Conservation (phyloP, 2,329 filamentous ascomycete species). For the Calonectria leucothoes region DNA sequence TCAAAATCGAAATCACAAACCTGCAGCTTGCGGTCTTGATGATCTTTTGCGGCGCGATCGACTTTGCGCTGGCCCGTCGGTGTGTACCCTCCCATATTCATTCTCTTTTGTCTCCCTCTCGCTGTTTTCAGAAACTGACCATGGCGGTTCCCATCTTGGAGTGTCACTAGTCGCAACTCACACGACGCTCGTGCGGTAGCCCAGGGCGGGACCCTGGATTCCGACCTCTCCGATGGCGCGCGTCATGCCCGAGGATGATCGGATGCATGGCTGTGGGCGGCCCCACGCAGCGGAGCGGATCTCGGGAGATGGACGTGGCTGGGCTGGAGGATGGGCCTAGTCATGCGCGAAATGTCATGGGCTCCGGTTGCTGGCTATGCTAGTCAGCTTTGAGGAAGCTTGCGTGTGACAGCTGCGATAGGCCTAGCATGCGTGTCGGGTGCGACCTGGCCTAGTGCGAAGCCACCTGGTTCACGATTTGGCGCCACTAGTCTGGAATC, state of each 20-base stretch:
- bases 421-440: neutral
- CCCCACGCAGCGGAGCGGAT: neutral
- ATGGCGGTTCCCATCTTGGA: too few relatives aligned
- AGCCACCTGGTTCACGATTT: neutral
- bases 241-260: neutral
- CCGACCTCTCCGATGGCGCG: neutral
- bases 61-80: neutral
- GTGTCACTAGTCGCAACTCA: neutral
- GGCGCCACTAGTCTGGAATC: neutral
- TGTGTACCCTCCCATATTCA: neutral
- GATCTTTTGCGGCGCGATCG: neutral
- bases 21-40: neutral
- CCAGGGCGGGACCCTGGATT: neutral
- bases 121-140: neutral
- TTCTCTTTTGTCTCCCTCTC: neutral
- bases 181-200: too few relatives aligned
- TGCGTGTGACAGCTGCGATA: neutral
- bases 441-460: neutral
- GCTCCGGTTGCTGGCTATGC: neutral
- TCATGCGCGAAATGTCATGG: constrained; percentile 1
- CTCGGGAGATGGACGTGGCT: constrained; percentile 10
- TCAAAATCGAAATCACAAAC: neutral
- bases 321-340: neutral
- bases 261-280: neutral
- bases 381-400: neutral